Percentiles rank a stretch among this genome's conserved stretches.
phyloP scores from a whole-genome alignment of 1,284 basidiomycete species.

The Cutaneotrichosporon spelunceum region DNA sequence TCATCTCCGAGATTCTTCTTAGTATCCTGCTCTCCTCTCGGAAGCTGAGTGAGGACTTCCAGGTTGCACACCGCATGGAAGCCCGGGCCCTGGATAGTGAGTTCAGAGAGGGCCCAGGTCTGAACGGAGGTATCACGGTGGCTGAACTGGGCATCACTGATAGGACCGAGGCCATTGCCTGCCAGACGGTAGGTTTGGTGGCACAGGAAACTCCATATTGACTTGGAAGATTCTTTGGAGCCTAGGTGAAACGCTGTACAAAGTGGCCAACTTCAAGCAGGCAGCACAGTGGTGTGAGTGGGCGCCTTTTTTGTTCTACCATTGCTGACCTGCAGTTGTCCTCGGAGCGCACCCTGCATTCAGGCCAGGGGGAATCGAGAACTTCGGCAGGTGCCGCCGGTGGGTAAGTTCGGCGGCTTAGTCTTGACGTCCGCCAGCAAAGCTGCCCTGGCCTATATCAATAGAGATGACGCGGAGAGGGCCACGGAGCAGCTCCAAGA shows the following conservation, averaged over 20 bases:
- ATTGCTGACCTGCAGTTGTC: slow-evolving; percentile 3
- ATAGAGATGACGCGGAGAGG: neutral
- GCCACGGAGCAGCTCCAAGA: slow-evolving; percentile 11
- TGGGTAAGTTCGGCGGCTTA: neutral
- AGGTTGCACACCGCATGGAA: neutral
- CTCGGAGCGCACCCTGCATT: slow-evolving; percentile 13
- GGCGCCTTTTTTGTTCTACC: neutral
- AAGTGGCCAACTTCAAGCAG: neutral
- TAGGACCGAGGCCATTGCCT: slow-evolving; percentile 4
- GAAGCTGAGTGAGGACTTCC: slow-evolving; percentile 6
- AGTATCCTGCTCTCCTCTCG: slow-evolving; percentile 10
- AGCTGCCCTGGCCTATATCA: slow-evolving; percentile 12
- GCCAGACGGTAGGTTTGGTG: slow-evolving; percentile 14
- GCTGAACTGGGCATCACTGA: neutral
- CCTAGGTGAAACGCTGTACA: slow-evolving; percentile 5
- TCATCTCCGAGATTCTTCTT: slow-evolving; percentile 8
- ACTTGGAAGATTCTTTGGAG: slow-evolving; percentile 16
- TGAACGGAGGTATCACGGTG: slow-evolving; percentile 6
- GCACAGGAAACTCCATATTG: neutral
- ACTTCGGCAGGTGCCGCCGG: slow-evolving; percentile 14
- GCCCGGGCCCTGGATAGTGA: slow-evolving; percentile 11
- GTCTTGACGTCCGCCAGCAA: slow-evolving; percentile 12
- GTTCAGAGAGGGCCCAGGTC: neutral
- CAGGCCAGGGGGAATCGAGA: slow-evolving; percentile 1
- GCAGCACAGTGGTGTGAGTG: slow-evolving; percentile 22